Evolutionary conservation across 371 early-diverging fungal genomes (phyloP), one percentile per base, ranked within the genome.

Genomic region (Cokeromyces recurvatus): DNA sequence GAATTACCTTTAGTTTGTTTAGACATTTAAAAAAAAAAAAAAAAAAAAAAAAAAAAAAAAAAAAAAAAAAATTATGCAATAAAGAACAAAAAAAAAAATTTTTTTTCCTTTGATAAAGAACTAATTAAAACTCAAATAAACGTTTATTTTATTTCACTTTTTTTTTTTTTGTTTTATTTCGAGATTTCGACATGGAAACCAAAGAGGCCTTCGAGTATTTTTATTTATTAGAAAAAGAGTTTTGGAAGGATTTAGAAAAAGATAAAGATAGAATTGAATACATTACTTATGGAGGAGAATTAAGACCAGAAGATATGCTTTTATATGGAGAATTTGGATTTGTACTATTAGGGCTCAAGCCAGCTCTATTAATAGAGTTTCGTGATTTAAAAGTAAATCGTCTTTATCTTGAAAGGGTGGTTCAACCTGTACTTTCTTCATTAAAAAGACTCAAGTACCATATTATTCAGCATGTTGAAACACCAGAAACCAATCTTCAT

Each of bases 321-420:
- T 66, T 80, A 32, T 83, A 79, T 53, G 85, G 84, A 36, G 85
- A 85, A 47, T 49, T 83, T 4, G 82, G 76, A 0, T 85, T 85
- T 51, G 38, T 78, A n/a, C 53, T 83, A 3, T 48, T 77, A 22
- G 78, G 71, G 14, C 71, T 85, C 14, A 85, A 85, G 38, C 81
- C 81, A 9, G 75, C 75, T 25, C 54, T 77, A 2, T 54, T 85
- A 14, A 50, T 85, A 19, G 79, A 82, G 17, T 58, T 80, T 20
- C 68, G 69, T 17, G 38, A 46, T n/a, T 32, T 23, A 27, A 31
- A 41, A 38, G 22, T 75, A 8, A 55, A 46, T 24, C 38, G 38
- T 32, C 53, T 62, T 2, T 68, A 75, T 23, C 40, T 52, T 11
- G 34, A 46, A 1, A 48, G 53, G 9, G 77, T 81, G 12, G 47